Conservation (phyloP, 2,329 filamentous ascomycete species). For the Aspergillus sp. region DNA sequence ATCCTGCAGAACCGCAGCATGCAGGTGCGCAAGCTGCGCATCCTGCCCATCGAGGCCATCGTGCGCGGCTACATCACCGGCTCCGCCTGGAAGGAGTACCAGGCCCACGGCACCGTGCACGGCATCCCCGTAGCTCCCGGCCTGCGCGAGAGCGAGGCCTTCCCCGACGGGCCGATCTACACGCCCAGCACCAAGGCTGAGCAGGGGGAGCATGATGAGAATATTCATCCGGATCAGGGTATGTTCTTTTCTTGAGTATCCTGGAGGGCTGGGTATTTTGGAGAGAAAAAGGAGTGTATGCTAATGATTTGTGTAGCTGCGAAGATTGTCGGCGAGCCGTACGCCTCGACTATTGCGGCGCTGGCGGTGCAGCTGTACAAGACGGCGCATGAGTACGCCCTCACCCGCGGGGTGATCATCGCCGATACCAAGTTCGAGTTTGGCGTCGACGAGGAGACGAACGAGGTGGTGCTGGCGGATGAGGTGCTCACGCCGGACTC, state of each 20-base stretch:
- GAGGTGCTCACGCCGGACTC: slow-evolving; percentile 83
- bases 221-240: slow-evolving; percentile 72
- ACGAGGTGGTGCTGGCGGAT: slow-evolving; percentile 73
- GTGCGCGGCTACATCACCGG: slow-evolving; percentile 91
- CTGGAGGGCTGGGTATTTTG: too few relatives aligned
- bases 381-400: slow-evolving; percentile 43
- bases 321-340: slow-evolving; percentile 63
- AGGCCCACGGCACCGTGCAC: slow-evolving; percentile 72
- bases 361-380: slow-evolving; percentile 65
- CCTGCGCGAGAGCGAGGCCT: slow-evolving; percentile 67
- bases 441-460: slow-evolving; percentile 62
- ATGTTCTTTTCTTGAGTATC: slow-evolving; percentile 26
- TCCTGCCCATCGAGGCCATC: slow-evolving; percentile 79
- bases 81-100: slow-evolving; percentile 78
- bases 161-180: slow-evolving; percentile 67
- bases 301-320: slow-evolving; percentile 36
- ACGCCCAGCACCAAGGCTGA: slow-evolving; percentile 86
- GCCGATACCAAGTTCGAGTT: slow-evolving; percentile 80
- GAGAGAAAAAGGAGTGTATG: background rate
- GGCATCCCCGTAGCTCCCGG: slow-evolving; percentile 68
- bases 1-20: slow-evolving; percentile 67
- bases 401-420: slow-evolving; percentile 68
- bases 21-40: slow-evolving; percentile 70
- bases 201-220: slow-evolving; percentile 76
- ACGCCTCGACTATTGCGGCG: slow-evolving; percentile 64